These are phyloP conservation scores for Macrolepiota albuminosa DNA, from an alignment of 768 basidiomycete species.

Conservation along the genomic window DNA sequence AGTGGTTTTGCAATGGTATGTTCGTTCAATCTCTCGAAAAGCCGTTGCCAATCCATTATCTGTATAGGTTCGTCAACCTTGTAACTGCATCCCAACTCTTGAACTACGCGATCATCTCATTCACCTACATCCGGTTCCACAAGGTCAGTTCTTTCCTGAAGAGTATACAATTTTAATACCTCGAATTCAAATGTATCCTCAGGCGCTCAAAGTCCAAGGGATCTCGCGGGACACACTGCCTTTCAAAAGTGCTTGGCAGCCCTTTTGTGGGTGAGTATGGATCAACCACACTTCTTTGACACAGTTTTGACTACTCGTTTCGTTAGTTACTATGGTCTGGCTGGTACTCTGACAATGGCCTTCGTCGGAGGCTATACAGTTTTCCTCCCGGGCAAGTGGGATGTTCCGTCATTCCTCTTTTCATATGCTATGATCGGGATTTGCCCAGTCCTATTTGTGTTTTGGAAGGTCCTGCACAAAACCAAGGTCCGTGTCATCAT, in stretches of 20 bases:
- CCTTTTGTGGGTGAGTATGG: conserved; percentile 38
- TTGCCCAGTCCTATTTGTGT: conserved; percentile 36
- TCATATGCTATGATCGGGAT: conserved; percentile 44
- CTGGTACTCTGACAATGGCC: conserved; percentile 40
- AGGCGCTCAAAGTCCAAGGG: conserved; percentile 42
- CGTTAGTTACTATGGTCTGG: conserved; percentile 40
- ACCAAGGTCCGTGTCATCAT: conserved; percentile 28
- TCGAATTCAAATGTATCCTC: background rate
- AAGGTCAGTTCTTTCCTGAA: conserved; percentile 24
- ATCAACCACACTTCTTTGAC: conserved; percentile 2
- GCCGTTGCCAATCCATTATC: background rate
- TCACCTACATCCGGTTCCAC: conserved; percentile 46
- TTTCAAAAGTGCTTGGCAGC: conserved; percentile 44
- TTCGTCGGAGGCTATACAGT: conserved; percentile 46
- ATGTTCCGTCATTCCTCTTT: conserved; percentile 42
- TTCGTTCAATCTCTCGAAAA: background rate
- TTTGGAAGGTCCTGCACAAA: conserved; percentile 39
- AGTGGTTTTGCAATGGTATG: conserved; percentile 43
- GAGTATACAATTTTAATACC: background rate
- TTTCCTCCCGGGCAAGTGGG: conserved; percentile 49
- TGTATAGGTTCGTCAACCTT: conserved; percentile 41
- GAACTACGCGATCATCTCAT: conserved; percentile 43
- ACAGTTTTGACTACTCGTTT: background rate
- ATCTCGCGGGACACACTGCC: conserved; percentile 41
- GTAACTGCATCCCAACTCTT: conserved; percentile 44